Evolutionary conservation across 2,329 filamentous ascomycete genomes (phyloP).

Genomic region (Sphaceloma murrayae): DNA sequence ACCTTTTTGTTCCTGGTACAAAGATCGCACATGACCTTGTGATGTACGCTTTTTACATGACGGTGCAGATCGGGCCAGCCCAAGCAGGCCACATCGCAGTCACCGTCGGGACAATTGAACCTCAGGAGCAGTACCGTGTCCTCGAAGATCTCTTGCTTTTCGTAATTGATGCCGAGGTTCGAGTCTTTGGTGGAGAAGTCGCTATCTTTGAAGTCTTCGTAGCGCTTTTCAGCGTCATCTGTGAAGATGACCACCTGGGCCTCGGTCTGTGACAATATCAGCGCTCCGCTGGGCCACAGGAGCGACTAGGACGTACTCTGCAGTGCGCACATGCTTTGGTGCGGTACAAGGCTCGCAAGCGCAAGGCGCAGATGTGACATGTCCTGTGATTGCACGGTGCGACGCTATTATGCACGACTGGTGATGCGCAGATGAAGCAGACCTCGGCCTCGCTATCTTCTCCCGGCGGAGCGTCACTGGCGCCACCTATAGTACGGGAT

Average conservation of each 20-base stretch:
- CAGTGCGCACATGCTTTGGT: constrained; percentile 96
- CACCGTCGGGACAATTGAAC: constrained; percentile 85
- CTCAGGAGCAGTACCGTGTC: constrained; percentile 80
- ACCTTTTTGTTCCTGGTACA: constrained; percentile 95
- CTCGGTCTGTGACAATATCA: constrained; percentile 42
- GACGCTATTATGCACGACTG: constrained; percentile 76
- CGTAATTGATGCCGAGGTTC: constrained; percentile 85
- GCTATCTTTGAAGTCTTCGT: constrained; percentile 64
- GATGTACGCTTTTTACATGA: constrained; percentile 72
- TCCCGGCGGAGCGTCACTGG: constrained; percentile 16
- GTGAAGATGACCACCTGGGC: constrained; percentile 84
- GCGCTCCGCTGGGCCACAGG: not conserved
- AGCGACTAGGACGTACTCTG: constrained; percentile 51
- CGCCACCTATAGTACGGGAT: constrained; percentile 16
- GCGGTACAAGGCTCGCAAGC: constrained; percentile 90
- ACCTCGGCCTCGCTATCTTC: constrained; percentile 52
- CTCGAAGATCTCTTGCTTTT: constrained; percentile 78
- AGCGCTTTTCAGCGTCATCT: constrained; percentile 70
- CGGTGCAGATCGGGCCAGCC: constrained; percentile 69
- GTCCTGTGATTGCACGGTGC: constrained; percentile 93
- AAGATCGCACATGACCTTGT: constrained; percentile 82
- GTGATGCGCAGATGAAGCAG: constrained; percentile 96
- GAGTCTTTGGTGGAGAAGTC: constrained; percentile 73
- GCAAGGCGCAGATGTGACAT: constrained; percentile 88
- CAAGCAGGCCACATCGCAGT: constrained; percentile 76